These are phyloP conservation scores for Glebionis coronaria DNA, from an alignment of 129 eudicot genomes.

Conservation along the genomic window DNA sequence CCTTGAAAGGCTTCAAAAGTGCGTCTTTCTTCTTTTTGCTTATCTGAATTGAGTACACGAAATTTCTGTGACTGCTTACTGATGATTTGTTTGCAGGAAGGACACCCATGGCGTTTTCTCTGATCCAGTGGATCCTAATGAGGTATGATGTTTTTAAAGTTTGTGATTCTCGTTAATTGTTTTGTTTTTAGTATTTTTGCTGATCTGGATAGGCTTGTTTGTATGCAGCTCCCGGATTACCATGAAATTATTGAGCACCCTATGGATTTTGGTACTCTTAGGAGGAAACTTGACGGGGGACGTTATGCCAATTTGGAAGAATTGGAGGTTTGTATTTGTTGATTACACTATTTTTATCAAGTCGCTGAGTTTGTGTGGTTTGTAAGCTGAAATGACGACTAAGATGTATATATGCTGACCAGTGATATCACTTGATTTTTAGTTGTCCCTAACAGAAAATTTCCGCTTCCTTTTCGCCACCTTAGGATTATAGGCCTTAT, in stretches of 20 bases:
- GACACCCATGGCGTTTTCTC: conserved; percentile 92
- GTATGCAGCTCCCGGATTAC: conserved; percentile 87
- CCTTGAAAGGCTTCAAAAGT: conserved; percentile 98
- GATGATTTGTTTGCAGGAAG: conserved; percentile 61
- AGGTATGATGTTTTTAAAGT: conserved; percentile 45
- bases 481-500: background rate
- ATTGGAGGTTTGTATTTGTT: conserved; percentile 66
- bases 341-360: conserved; percentile 8
- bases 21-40: conserved; percentile 34
- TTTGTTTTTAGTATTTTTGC: conserved; percentile 10
- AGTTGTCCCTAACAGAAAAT: background rate
- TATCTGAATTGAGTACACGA: conserved; percentile 23
- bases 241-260: conserved; percentile 80
- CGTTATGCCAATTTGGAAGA: conserved; percentile 66
- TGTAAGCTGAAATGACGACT: background rate
- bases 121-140: conserved; percentile 86
- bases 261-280: conserved; percentile 91
- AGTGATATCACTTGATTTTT: background rate
- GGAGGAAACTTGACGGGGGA: conserved; percentile 73
- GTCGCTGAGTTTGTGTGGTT: conserved; percentile 2
- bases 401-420: background rate
- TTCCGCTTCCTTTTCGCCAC: background rate
- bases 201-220: conserved; percentile 29
- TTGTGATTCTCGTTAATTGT: background rate
- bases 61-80: conserved; percentile 21